Conservation (phyloP, 805 yeast genomes). For the Spathaspora girioi region DNA sequence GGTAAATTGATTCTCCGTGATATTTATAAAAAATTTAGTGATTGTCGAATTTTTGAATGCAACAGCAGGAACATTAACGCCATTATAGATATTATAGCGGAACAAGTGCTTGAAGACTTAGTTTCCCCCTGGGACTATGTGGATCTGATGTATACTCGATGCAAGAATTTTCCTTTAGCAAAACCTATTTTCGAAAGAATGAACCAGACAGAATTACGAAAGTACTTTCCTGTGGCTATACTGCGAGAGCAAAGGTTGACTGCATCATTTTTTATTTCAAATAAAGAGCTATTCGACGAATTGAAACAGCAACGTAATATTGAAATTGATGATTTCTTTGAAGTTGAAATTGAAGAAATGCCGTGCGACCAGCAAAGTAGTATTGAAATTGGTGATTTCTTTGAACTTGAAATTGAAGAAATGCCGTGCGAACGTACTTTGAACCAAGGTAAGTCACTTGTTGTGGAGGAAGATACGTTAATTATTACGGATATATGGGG, state of each 20-base stretch:
- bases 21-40: too few relatives aligned
- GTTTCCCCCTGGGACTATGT: too few relatives aligned
- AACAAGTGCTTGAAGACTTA: not conserved
- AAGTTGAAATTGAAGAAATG: too few relatives aligned
- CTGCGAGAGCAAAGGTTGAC: not conserved
- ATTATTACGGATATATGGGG: too few relatives aligned
- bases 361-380: not conserved
- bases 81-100: not conserved
- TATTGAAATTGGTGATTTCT: not conserved
- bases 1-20: not conserved
- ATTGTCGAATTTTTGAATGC: not conserved
- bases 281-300: not conserved
- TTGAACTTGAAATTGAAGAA: too few relatives aligned
- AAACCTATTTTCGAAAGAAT: not conserved
- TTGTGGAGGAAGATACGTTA: too few relatives aligned
- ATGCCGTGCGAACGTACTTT: too few relatives aligned
- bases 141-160: too few relatives aligned
- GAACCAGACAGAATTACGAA: not conserved
- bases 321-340: not conserved
- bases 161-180: too few relatives aligned
- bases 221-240: not conserved
- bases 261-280: not conserved
- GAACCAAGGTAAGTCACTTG: too few relatives aligned
- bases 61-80: not conserved
- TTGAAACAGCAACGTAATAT: not conserved